A percentile compares a stretch with the other conserved stretches of the same genome.
phyloP scores from a whole-genome alignment of 768 basidiomycete genomes.

The Steccherinum ochraceum region DNA sequence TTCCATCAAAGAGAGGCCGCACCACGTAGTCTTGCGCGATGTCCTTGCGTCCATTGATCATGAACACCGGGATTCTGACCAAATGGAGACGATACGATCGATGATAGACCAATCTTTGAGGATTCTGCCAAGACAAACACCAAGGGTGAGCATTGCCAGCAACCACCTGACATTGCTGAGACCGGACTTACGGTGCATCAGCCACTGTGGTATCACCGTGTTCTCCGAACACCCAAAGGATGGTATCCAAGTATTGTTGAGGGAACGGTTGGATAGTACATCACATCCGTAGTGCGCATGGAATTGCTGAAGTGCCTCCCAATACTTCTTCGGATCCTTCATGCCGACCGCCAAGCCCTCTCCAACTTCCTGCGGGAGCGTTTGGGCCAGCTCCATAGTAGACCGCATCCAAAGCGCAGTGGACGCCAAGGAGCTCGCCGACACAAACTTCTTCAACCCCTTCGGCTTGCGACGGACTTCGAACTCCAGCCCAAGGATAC shows the following conservation, averaged over 20 bases:
- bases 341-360: conserved; percentile 37
- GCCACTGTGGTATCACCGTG: conserved; percentile 43
- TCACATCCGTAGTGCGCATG: conserved; percentile 38
- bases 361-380: conserved; percentile 33
- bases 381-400: conserved; percentile 32
- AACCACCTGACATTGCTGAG: not conserved
- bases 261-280: conserved; percentile 41
- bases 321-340: conserved; percentile 33
- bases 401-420: conserved; percentile 34
- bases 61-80: conserved; percentile 21
- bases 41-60: conserved; percentile 25
- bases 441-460: conserved; percentile 40
- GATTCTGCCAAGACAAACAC: conserved; percentile 6
- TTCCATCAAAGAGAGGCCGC: conserved; percentile 17
- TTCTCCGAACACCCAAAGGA: conserved; percentile 22
- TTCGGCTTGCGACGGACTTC: conserved; percentile 31
- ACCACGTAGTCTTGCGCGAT: conserved; percentile 23
- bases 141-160: too few species aligned
- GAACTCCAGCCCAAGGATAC: conserved; percentile 38
- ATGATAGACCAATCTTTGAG: conserved; percentile 22
- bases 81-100: conserved; percentile 20
- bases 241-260: conserved; percentile 24
- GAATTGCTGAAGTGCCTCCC: conserved; percentile 33
- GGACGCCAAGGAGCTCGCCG: conserved; percentile 40
- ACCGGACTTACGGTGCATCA: conserved; percentile 11